Conservation (phyloP, 352 stramenopile genomes). For the Globisporangium acanthophoron region DNA sequence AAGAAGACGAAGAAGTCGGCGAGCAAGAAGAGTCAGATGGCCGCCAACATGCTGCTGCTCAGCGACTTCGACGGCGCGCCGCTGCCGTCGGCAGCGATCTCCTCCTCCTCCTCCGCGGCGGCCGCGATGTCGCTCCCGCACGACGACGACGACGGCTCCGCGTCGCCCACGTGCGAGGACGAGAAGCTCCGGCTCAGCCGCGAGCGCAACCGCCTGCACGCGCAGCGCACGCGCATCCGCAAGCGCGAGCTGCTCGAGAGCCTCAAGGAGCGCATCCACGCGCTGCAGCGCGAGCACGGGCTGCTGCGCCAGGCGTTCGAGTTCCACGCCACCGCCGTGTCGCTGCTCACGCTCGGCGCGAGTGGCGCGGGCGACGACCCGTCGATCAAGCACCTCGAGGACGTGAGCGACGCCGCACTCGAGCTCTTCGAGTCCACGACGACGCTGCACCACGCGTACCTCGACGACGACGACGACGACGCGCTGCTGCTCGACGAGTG, state of each 20-base stretch:
- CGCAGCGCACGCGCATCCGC: slow-evolving; percentile 66
- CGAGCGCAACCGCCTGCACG: slow-evolving; percentile 71
- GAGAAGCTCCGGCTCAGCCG: slow-evolving; percentile 69
- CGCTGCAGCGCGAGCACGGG: slow-evolving; percentile 51
- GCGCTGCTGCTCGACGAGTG: slow-evolving; percentile 8
- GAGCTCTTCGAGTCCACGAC: slow-evolving; percentile 35
- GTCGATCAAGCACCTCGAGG: slow-evolving; percentile 47
- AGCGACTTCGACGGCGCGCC: slow-evolving; percentile 25
- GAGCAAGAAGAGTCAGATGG: slow-evolving; percentile 15
- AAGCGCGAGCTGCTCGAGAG: slow-evolving; percentile 74
- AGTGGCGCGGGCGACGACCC: slow-evolving; percentile 23
- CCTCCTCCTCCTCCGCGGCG: too few species aligned
- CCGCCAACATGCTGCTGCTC: slow-evolving; percentile 28
- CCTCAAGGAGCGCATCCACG: slow-evolving; percentile 63
- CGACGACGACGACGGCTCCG: slow-evolving; percentile 5
- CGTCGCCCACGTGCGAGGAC: slow-evolving; percentile 28
- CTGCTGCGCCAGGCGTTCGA: slow-evolving; percentile 73
- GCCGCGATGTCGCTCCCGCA: slow-evolving; percentile 12
- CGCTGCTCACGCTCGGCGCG: slow-evolving; percentile 42
- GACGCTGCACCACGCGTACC: slow-evolving; percentile 21
- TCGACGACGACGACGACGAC: slow-evolving; percentile 30
- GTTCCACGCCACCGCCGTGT: slow-evolving; percentile 66
- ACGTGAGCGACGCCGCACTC: slow-evolving; percentile 32
- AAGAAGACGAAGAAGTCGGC: background rate
- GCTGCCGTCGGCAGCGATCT: slow-evolving; percentile 13